A percentile compares a stretch with the other conserved stretches of the same genome.
Conservation (phyloP, 2,329 filamentous ascomycete species). For the Leptodontidium sp. region DNA sequence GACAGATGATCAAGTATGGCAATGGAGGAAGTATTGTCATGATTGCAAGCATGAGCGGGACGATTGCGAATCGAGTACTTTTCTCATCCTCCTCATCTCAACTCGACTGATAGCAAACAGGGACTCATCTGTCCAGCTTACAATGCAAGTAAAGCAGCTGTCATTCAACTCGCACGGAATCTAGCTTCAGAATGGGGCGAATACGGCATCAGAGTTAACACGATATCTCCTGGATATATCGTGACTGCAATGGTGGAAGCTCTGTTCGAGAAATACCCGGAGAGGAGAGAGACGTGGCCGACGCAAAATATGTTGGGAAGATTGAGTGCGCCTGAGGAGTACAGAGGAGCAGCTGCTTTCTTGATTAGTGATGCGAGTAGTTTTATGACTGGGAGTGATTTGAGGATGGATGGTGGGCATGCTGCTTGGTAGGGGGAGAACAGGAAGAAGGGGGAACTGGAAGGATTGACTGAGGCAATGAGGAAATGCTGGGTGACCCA, state of each 20-base stretch:
- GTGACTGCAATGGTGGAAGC: constrained; percentile 84
- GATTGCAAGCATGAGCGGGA: constrained; percentile 76
- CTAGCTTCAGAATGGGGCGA: constrained; percentile 76
- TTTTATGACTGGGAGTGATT: constrained; percentile 65
- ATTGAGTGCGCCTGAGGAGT: constrained; percentile 73
- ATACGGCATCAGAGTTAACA: constrained; percentile 78
- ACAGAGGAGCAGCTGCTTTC: constrained; percentile 74
- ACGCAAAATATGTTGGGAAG: constrained; percentile 85
- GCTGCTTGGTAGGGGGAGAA: constrained; percentile 58
- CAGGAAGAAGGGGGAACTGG: background rate
- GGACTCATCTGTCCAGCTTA: constrained; percentile 71
- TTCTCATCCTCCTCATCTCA: background rate
- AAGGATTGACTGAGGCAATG: no score
- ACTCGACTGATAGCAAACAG: constrained; percentile 46
- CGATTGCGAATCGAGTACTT: constrained; percentile 71
- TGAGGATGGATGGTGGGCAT: constrained; percentile 45
- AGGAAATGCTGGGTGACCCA: no score
- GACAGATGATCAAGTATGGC: constrained; percentile 71
- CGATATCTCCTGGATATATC: constrained; percentile 82
- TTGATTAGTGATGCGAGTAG: constrained; percentile 71
- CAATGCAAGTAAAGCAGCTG: constrained; percentile 79
- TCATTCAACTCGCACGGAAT: constrained; percentile 75
- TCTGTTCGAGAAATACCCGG: constrained; percentile 79
- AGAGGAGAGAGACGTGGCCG: constrained; percentile 73
- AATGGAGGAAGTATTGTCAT: constrained; percentile 68